phyloP scores from a whole-genome alignment of 805 yeast species.

The Cyberlindnera amylophila region DNA sequence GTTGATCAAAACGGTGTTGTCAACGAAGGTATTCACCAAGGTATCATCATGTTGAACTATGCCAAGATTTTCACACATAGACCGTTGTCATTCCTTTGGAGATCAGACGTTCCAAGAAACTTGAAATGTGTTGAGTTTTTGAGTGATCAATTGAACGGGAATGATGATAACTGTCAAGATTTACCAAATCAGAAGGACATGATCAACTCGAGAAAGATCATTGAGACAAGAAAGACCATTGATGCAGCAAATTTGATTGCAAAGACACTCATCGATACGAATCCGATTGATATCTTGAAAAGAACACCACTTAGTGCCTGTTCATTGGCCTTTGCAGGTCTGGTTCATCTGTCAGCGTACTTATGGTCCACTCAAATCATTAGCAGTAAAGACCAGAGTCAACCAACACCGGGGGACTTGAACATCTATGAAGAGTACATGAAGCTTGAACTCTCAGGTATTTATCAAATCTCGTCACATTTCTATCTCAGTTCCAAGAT shows the following conservation, averaged over 20 bases:
- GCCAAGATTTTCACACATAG: constrained; percentile 54
- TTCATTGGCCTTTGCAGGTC: constrained; percentile 48
- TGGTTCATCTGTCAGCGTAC: constrained; percentile 50
- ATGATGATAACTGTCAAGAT: constrained; percentile 30
- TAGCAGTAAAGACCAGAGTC: constrained; percentile 16
- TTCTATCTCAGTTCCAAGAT: constrained; percentile 48
- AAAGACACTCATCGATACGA: constrained; percentile 43
- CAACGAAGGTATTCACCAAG: constrained; percentile 53
- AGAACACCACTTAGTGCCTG: constrained; percentile 53
- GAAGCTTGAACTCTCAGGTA: constrained; percentile 45
- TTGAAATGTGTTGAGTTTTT: constrained; percentile 33
- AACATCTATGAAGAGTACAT: constrained; percentile 45
- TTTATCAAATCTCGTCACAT: constrained; percentile 46
- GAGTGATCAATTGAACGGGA: constrained; percentile 26
- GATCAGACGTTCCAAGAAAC: constrained; percentile 41
- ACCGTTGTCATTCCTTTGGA: constrained; percentile 51
- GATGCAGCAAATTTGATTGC: constrained; percentile 51
- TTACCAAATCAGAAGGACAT: constrained; percentile 29
- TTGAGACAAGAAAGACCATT: constrained; percentile 51
- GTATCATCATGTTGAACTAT: constrained; percentile 44
- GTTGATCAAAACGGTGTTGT: constrained; percentile 41
- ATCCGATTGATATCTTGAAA: constrained; percentile 38
- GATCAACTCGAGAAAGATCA: constrained; percentile 41
- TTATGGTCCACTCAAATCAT: constrained; percentile 45
- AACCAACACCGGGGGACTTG: constrained; percentile 33